Percentiles rank a stretch among this genome's conserved stretches.
These are phyloP conservation scores for Backusella australiensis DNA, from an alignment of 192 early-diverging fungal species.

Conservation along the genomic window DNA sequence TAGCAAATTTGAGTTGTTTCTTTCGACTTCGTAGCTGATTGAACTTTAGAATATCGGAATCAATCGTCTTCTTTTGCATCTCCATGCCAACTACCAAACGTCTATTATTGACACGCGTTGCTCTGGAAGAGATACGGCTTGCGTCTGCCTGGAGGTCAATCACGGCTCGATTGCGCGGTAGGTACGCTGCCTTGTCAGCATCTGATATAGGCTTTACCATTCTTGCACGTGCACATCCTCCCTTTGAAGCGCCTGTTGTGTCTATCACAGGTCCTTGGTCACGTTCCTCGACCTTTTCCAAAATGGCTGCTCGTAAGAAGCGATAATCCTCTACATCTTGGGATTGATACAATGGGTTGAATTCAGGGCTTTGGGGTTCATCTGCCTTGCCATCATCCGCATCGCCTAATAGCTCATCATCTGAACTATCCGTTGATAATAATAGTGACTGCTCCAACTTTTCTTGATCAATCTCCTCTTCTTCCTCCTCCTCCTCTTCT, in stretches of 20 bases:
- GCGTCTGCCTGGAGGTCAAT: slow-evolving; percentile 31
- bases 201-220: slow-evolving; percentile 63
- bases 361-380: slow-evolving; percentile 13
- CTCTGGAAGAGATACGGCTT: slow-evolving; percentile 41
- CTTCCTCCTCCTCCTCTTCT: neutral
- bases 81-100: slow-evolving; percentile 54
- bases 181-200: slow-evolving; percentile 58
- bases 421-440: neutral
- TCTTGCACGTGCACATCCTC: slow-evolving; percentile 75
- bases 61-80: slow-evolving; percentile 41
- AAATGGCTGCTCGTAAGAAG: slow-evolving; percentile 42
- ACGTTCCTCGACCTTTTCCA: slow-evolving; percentile 1
- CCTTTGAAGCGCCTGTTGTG: neutral
- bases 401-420: slow-evolving; percentile 6
- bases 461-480: slow-evolving; percentile 5
- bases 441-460: slow-evolving; percentile 6
- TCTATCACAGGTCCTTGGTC: neutral
- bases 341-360: slow-evolving; percentile 32
- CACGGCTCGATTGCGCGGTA: slow-evolving; percentile 39
- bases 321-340: slow-evolving; percentile 44
- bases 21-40: slow-evolving; percentile 88
- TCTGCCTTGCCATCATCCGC: neutral
- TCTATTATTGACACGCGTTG: slow-evolving; percentile 64
- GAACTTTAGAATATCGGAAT: slow-evolving; percentile 78
- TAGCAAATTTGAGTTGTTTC: slow-evolving; percentile 88